phyloP scores from a whole-genome alignment of 768 basidiomycete genomes.

The Suillus alpinus region DNA sequence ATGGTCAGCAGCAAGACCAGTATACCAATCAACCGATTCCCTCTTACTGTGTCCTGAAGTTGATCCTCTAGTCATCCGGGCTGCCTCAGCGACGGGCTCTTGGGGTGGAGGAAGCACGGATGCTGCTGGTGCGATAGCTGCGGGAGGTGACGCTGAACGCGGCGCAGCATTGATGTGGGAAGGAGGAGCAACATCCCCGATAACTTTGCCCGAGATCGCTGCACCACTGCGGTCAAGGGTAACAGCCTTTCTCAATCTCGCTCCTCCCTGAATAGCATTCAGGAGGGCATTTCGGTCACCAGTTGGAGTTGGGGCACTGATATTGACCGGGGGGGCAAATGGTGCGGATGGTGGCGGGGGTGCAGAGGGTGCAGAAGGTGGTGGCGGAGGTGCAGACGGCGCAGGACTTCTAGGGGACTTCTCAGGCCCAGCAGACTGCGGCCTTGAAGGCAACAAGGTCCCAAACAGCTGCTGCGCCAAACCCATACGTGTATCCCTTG shows the following conservation, averaged over 20 bases:
- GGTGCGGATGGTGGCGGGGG: conserved; percentile 34
- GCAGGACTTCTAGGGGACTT: conserved; percentile 19
- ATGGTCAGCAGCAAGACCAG: conserved; percentile 76
- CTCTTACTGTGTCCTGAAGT: conserved; percentile 44
- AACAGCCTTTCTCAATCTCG: conserved; percentile 53
- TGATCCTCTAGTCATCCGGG: conserved; percentile 12
- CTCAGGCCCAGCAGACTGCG: conserved; percentile 50
- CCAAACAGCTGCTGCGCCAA: conserved; percentile 84
- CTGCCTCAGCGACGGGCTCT: conserved; percentile 14
- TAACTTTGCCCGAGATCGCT: conserved; percentile 66
- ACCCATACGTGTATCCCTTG: conserved; percentile 58
- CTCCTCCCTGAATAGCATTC: conserved; percentile 74
- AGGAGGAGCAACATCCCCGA: conserved; percentile 74
- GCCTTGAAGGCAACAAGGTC: conserved; percentile 56
- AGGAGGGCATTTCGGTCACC: conserved; percentile 68
- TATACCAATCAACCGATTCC: conserved; percentile 91
- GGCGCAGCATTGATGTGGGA: conserved; percentile 57
- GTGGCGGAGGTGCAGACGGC: conserved; percentile 9
- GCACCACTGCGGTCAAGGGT: conserved; percentile 84
- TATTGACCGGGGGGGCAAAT: conserved; percentile 29
- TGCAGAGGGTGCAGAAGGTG: conserved; percentile 30
- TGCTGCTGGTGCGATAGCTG: neutral
- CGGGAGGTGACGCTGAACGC: conserved; percentile 39
- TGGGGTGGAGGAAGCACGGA: conserved; percentile 19
- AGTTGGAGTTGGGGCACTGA: conserved; percentile 31